A percentile compares a stretch with the other conserved stretches of the same genome.
phyloP scores from a whole-genome alignment of 2,329 filamentous ascomycete species.

The Fusarium chaquense region DNA sequence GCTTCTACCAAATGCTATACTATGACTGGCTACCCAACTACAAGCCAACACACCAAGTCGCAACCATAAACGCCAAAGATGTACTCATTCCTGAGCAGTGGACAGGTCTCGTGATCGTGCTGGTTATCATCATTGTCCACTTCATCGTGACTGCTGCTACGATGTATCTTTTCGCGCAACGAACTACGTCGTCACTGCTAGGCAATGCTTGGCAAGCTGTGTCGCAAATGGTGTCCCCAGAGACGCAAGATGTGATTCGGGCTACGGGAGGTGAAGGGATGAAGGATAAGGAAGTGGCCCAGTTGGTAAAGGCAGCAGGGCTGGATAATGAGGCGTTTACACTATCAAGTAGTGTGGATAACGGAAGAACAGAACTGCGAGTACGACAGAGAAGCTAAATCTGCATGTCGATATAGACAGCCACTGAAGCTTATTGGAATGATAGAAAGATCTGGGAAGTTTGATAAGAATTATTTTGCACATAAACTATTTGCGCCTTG shows the following conservation, averaged over 20 bases:
- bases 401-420: too few species aligned
- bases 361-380: neutral
- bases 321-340: neutral
- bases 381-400: neutral
- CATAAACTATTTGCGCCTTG: fast-evolving
- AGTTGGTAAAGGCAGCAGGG: neutral
- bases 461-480: too few species aligned
- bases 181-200: conserved; percentile 4
- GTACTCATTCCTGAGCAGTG: neutral
- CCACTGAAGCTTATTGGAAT: too few species aligned
- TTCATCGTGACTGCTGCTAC: neutral
- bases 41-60: neutral
- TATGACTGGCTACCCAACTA: conserved; percentile 4
- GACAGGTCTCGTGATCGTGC: neutral
- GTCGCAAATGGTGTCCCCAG: conserved; percentile 14
- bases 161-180: neutral
- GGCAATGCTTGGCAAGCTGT: conserved; percentile 30
- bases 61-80: neutral
- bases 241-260: conserved; percentile 23
- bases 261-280: neutral
- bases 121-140: neutral
- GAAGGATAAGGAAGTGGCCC: conserved; percentile 17
- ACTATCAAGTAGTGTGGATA: neutral
- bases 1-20: conserved; percentile 14
- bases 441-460: too few species aligned